Conservation (phyloP, 495 filamentous ascomycete species). For the Annulohypoxylon maeteangense region DNA sequence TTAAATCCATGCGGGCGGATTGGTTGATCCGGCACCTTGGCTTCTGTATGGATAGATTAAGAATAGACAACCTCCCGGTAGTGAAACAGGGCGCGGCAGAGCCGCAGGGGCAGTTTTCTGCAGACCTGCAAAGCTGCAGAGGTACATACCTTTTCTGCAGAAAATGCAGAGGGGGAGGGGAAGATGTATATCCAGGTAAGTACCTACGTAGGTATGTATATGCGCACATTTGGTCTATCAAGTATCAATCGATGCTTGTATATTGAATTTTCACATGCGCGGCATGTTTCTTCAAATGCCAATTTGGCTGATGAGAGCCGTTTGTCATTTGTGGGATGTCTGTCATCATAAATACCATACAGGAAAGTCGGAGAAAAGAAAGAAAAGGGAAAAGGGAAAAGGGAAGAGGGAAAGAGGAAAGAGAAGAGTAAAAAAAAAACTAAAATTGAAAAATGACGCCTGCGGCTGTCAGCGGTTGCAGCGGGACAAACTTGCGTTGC, state of each 20-base stretch:
- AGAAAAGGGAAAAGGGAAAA: conserved; percentile 7
- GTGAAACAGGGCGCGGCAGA: conserved; percentile 46
- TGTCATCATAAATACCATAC: conserved; percentile 12
- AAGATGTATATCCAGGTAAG: not conserved
- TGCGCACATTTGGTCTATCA: no score
- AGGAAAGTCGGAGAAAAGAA: conserved; percentile 27
- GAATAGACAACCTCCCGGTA: conserved; percentile 44
- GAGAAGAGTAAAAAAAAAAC: conserved; percentile 4
- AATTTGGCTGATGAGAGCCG: conserved; percentile 30
- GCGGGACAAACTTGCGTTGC: conserved; percentile 28
- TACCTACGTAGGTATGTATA: not conserved
- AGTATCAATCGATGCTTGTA: not conserved
- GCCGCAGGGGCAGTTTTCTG: conserved; percentile 38
- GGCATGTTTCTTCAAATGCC: conserved; percentile 36
- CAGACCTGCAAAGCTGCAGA: not conserved
- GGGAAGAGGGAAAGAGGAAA: not conserved
- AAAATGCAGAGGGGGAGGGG: conserved; percentile 8
- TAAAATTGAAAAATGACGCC: conserved; percentile 26
- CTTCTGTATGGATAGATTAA: conserved; percentile 39
- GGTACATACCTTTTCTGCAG: not conserved
- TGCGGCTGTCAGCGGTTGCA: conserved; percentile 41
- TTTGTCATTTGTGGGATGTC: conserved; percentile 31
- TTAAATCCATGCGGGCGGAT: conserved; percentile 33
- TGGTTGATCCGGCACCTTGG: conserved; percentile 35
- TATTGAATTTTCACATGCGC: conserved; percentile 42